phyloP scores from a whole-genome alignment of 768 basidiomycete species.

The Russula abietina region DNA sequence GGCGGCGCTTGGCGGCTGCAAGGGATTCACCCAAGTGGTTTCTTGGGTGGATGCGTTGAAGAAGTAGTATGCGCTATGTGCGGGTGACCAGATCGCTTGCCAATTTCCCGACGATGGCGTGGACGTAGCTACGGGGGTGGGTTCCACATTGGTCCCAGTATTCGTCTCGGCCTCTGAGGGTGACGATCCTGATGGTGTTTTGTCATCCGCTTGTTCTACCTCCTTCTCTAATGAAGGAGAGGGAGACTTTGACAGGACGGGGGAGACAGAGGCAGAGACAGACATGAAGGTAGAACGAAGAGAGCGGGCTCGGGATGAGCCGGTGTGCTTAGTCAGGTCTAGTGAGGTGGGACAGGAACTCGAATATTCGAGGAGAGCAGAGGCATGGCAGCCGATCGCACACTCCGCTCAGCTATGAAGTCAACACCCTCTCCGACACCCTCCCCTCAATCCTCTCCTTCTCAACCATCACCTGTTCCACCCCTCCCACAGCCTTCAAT shows the following conservation, averaged over 20 bases:
- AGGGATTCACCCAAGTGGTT: conserved; percentile 81
- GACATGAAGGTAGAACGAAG: conserved; percentile 13
- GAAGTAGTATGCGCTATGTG: conserved; percentile 81
- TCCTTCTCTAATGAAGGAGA: conserved; percentile 5
- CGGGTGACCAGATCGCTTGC: conserved; percentile 78
- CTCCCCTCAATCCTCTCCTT: conserved; percentile 19
- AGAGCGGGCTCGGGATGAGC: neutral
- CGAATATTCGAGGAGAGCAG: too few species aligned
- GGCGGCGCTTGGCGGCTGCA: conserved; percentile 34
- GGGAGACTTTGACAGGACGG: conserved; percentile 1
- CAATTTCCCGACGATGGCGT: conserved; percentile 37
- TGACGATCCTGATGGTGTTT: neutral
- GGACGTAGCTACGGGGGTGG: conserved; percentile 11
- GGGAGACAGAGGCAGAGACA: neutral
- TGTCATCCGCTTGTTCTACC: neutral
- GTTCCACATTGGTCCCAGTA: neutral
- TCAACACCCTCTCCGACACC: conserved; percentile 26
- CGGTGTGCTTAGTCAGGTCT: neutral
- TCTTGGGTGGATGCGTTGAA: conserved; percentile 68
- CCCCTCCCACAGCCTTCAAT: neutral
- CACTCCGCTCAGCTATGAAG: conserved; percentile 54
- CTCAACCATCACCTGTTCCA: conserved; percentile 13
- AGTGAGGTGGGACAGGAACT: neutral
- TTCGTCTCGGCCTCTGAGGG: neutral
- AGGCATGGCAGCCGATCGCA: too few species aligned